Evolutionary conservation across 2,329 filamentous ascomycete genomes (phyloP), one percentile per base, ranked within the genome.

Genomic region (Diaporthe citrichinensis): DNA sequence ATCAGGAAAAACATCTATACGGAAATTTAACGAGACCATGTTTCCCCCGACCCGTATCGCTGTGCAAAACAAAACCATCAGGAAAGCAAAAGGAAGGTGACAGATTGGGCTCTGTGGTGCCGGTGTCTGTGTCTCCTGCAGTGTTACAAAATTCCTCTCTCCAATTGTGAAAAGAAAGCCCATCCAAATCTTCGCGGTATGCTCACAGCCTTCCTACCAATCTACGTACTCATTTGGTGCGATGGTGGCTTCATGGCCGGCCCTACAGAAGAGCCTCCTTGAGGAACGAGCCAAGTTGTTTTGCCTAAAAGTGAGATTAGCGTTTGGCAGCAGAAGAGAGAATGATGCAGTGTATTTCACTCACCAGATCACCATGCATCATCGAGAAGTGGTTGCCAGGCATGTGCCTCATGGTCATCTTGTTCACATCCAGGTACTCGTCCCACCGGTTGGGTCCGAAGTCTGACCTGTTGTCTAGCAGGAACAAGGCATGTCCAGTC

Each of bases 371-470:
- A 77, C 91, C 91, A 82, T 93, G 91, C 92, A 95, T 94, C 92
- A 94, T 94, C 28, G 89, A 91, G 84, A 95, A 94, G 84, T 94
- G 93, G 80, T 94, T 93, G 3, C 92, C 93, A 23, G 90, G 90
- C 91, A 94, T 93, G 80, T 93, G 91, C 73, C 88, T 88, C 78
- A 89, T 92, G 67, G 87, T 86, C 84, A 94, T 92, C 83, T 91
- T 93, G 72, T 88, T 84, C 68, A 85, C 81, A 71, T 91, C 90
- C 53, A 94, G 84, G 57, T 92, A 91, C 82, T 93, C 90, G 39
- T 91, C 92, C 92, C 92, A 94, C 28, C 91, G 88, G 81, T 94
- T 94, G 75, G 91, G 88, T 3, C 89, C 89, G 82, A 95, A 95
- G 82, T 94, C 92, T 5, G 89, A 91, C 75, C 94, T 88, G 86